A percentile compares a stretch with the other conserved stretches of the same genome.
Conservation (phyloP, 306 rosid species). For the Corylus avellana region DNA sequence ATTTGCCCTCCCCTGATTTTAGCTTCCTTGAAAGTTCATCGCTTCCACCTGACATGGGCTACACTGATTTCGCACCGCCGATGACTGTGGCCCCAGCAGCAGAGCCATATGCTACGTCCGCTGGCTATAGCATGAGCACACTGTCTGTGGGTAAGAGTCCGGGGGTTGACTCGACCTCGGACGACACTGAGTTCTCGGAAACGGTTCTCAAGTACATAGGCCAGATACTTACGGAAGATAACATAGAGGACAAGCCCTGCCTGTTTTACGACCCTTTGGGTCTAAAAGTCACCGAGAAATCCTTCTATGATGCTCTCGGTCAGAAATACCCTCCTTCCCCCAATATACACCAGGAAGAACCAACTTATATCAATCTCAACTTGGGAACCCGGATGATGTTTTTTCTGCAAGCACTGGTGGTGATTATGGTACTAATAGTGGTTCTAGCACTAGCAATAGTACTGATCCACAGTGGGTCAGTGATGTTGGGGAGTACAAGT, state of each 20-base stretch:
- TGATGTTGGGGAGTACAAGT: not conserved
- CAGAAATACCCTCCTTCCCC: not conserved
- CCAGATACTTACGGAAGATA: slow-evolving; percentile 12
- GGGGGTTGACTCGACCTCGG: not conserved
- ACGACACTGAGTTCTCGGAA: not conserved
- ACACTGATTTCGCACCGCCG: slow-evolving; percentile 13
- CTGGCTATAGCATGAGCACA: slow-evolving; percentile 21
- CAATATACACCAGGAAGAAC: not conserved
- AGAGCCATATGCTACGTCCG: not conserved
- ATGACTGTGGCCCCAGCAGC: not conserved
- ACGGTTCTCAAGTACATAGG: not conserved
- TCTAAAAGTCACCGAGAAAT: slow-evolving; percentile 3
- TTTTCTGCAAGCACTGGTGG: slow-evolving; percentile 22
- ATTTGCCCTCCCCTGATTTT: slow-evolving; percentile 27
- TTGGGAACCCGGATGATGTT: slow-evolving; percentile 23
- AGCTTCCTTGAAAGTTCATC: slow-evolving; percentile 11
- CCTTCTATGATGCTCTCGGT: slow-evolving; percentile 9
- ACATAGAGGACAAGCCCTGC: not conserved
- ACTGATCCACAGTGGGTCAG: not conserved
- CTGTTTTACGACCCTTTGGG: slow-evolving; percentile 7
- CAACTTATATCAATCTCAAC: not conserved
- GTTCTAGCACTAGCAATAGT: not conserved
- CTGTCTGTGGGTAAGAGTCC: slow-evolving; percentile 7
- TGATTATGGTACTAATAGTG: not conserved
- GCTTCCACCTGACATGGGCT: slow-evolving; percentile 22